These are phyloP conservation scores for Papiliotrema laurentii DNA, from an alignment of 1,284 basidiomycete genomes.

Conservation along the genomic window DNA sequence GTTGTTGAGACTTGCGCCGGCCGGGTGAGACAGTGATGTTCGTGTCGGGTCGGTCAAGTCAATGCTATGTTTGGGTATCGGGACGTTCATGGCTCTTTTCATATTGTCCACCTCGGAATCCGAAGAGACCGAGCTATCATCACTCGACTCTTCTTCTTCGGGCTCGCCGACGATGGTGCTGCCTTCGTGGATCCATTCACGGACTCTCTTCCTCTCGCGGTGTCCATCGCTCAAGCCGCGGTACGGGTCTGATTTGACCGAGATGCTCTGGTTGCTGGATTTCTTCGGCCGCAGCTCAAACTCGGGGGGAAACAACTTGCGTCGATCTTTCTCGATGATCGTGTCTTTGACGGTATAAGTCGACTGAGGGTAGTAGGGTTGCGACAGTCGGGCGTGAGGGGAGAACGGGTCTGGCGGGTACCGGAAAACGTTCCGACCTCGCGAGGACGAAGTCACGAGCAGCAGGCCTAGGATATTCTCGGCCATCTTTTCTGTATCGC, in stretches of 20 bases:
- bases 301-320: conserved; percentile 2
- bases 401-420: conserved; percentile 44
- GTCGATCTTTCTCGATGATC: conserved; percentile 4
- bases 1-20: no score
- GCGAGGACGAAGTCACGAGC: conserved; percentile 37
- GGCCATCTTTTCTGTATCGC: no score
- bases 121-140: neutral
- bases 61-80: neutral
- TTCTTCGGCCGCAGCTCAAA: neutral
- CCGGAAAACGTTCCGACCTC: conserved; percentile 39
- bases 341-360: conserved; percentile 42
- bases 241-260: neutral
- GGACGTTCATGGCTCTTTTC: neutral
- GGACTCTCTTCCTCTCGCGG: no score
- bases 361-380: conserved; percentile 37
- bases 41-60: no score
- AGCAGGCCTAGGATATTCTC: conserved; percentile 46
- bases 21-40: no score
- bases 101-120: neutral
- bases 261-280: neutral
- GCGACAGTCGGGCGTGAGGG: conserved; percentile 35
- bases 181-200: no score
- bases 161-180: no score
- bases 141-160: neutral
- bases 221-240: neutral